Evolutionary conservation across 345 rosid genomes (phyloP).

Genomic region (Balakata baccata): DNA sequence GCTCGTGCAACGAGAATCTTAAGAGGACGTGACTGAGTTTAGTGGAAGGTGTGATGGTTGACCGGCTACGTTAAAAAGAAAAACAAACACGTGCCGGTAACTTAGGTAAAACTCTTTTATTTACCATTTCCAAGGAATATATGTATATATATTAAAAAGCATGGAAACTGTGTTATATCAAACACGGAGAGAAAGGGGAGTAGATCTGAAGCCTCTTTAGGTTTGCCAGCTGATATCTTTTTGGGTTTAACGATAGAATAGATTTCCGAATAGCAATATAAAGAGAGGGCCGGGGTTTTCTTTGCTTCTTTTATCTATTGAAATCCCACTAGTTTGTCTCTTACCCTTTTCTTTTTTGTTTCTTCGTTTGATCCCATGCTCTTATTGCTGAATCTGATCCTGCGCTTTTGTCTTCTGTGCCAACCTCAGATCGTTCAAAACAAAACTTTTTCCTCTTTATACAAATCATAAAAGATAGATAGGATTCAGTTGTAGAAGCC

Average conservation of each 20-base stretch:
- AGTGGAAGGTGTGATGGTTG: conserved; percentile 32
- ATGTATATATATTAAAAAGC: conserved; percentile 17
- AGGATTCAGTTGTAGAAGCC: neutral
- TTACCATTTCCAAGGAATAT: conserved; percentile 29
- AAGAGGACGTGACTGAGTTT: conserved; percentile 7
- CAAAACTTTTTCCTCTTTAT: conserved; percentile 21
- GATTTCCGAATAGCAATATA: no score
- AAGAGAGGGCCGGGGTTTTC: no score
- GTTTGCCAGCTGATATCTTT: conserved; percentile 8
- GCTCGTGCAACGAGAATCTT: conserved; percentile 22
- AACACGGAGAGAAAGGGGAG: conserved; percentile 24
- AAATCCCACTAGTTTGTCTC: conserved; percentile 31
- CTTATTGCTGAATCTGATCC: conserved; percentile 24
- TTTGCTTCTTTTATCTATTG: neutral
- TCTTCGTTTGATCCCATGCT: conserved; percentile 40
- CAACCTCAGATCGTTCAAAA: conserved; percentile 35
- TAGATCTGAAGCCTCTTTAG: conserved; percentile 34
- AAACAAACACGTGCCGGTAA: conserved; percentile 38
- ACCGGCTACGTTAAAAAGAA: conserved; percentile 18
- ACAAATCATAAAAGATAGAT: neutral
- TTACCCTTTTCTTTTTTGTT: conserved; percentile 6
- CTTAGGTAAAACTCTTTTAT: neutral
- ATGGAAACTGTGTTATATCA: conserved; percentile 7
- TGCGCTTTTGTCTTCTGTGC: conserved; percentile 45
- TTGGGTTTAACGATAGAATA: conserved; percentile 17